These are phyloP conservation scores for Lentinula novae-zelandiae DNA, from an alignment of 1,284 basidiomycete species.

Conservation along the genomic window DNA sequence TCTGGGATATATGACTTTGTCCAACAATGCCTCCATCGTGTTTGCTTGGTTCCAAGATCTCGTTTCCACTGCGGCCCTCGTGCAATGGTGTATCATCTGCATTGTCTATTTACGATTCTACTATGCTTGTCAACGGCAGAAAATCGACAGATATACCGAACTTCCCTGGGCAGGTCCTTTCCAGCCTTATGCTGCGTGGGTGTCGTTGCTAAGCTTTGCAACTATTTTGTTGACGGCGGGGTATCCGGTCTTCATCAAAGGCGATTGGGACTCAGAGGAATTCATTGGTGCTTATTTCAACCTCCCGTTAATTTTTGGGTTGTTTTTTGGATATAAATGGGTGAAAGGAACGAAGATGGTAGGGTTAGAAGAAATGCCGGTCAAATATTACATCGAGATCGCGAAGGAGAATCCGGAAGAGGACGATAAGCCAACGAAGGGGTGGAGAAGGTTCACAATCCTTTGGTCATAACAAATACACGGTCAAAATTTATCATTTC, in stretches of 20 bases:
- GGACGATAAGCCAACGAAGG: neutral
- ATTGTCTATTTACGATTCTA: conserved; percentile 49
- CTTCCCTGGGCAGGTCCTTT: conserved; percentile 39
- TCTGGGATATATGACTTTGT: conserved; percentile 18
- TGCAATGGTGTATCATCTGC: conserved; percentile 32
- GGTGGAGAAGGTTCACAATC: neutral
- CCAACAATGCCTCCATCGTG: conserved; percentile 16
- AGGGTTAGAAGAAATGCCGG: conserved; percentile 15
- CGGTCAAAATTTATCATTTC: no score
- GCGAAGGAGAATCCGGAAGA: conserved; percentile 9
- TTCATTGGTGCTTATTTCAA: conserved; percentile 44
- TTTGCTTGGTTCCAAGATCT: conserved; percentile 33
- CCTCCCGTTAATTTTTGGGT: conserved; percentile 38
- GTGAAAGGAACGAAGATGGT: conserved; percentile 17
- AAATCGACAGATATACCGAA: conserved; percentile 33
- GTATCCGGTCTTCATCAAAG: conserved; percentile 37
- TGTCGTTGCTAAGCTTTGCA: conserved; percentile 29
- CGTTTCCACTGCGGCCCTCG: conserved; percentile 14
- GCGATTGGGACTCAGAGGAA: conserved; percentile 25
- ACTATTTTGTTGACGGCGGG: conserved; percentile 29
- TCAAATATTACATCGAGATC: conserved; percentile 5
- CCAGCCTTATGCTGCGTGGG: conserved; percentile 37
- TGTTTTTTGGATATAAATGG: conserved; percentile 32
- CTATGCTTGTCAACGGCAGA: conserved; percentile 41
- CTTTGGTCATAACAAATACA: conserved; percentile 2